phyloP scores from a whole-genome alignment of 2,329 filamentous ascomycete genomes.

The Fonsecaea multimorphosa region DNA sequence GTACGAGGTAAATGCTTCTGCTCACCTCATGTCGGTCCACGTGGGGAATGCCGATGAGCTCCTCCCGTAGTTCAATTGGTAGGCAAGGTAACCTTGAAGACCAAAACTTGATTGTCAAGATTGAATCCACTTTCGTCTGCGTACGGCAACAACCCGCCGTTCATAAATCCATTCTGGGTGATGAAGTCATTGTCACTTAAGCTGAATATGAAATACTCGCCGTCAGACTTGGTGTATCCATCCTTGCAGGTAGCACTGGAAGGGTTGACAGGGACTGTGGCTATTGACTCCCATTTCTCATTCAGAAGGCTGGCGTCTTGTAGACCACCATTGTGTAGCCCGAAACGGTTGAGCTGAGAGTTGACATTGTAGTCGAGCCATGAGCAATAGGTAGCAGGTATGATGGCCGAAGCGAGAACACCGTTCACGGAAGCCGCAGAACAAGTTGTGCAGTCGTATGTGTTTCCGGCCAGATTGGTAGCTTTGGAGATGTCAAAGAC shows the following conservation, averaged over 20 bases:
- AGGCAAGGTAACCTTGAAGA: slow-evolving; percentile 60
- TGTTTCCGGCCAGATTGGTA: slow-evolving; percentile 64
- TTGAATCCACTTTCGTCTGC: slow-evolving; percentile 63
- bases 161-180: slow-evolving; percentile 68
- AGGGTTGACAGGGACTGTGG: slow-evolving; percentile 64
- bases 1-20: neutral
- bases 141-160: slow-evolving; percentile 63
- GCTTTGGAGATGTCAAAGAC: slow-evolving; percentile 68
- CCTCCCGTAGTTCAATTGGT: slow-evolving; percentile 6
- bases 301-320: slow-evolving; percentile 67
- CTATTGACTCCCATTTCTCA: slow-evolving; percentile 78
- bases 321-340: slow-evolving; percentile 70
- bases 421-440: slow-evolving; percentile 59
- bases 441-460: slow-evolving; percentile 48
- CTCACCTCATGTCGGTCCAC: neutral
- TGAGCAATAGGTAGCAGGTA: slow-evolving; percentile 65
- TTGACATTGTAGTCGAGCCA: slow-evolving; percentile 74
- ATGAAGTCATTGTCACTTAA: slow-evolving; percentile 78
- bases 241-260: slow-evolving; percentile 31
- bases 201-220: slow-evolving; percentile 71
- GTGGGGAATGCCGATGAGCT: neutral
- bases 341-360: slow-evolving; percentile 67
- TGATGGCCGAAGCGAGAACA: slow-evolving; percentile 60
- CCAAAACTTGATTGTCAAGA: slow-evolving; percentile 67
- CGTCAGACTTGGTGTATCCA: slow-evolving; percentile 45